Evolutionary conservation across 441 rosid species (phyloP).

Genomic region (Omphalea diandra): DNA sequence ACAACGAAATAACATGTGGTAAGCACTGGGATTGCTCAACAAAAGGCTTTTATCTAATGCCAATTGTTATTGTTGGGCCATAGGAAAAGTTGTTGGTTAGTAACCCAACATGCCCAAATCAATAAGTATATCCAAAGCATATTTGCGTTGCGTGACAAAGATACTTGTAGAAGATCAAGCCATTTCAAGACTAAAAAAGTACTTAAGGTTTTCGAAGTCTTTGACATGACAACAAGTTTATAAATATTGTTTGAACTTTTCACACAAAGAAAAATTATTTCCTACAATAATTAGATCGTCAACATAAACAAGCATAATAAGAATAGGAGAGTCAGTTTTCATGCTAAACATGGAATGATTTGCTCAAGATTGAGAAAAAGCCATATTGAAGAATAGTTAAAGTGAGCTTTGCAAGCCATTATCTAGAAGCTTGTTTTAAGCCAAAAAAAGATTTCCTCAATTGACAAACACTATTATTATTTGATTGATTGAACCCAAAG

Average conservation of each 20-base stretch:
- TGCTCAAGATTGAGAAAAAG: not conserved
- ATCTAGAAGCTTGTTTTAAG: not conserved
- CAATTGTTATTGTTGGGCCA: not conserved
- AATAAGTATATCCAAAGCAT: not conserved
- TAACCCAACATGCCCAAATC: not conserved
- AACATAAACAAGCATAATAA: not conserved
- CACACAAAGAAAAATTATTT: too few species aligned
- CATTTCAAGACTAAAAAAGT: not conserved
- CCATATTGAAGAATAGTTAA: not conserved
- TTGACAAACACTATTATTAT: not conserved
- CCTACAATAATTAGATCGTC: not conserved
- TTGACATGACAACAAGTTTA: not conserved
- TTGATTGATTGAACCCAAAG: not conserved
- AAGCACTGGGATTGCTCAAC: not conserved
- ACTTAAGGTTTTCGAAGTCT: not conserved
- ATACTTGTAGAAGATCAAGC: not conserved
- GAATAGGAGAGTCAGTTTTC: not conserved
- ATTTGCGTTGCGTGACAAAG: not conserved
- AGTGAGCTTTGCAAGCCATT: not conserved
- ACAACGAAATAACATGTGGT: not conserved
- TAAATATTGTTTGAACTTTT: not conserved
- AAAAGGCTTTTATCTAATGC: not conserved
- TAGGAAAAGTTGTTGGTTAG: not conserved
- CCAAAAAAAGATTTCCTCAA: not conserved
- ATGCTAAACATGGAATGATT: not conserved